These are phyloP conservation scores for Penicillium sp. DNA, from an alignment of 2,329 filamentous ascomycete genomes.

Conservation along the genomic window DNA sequence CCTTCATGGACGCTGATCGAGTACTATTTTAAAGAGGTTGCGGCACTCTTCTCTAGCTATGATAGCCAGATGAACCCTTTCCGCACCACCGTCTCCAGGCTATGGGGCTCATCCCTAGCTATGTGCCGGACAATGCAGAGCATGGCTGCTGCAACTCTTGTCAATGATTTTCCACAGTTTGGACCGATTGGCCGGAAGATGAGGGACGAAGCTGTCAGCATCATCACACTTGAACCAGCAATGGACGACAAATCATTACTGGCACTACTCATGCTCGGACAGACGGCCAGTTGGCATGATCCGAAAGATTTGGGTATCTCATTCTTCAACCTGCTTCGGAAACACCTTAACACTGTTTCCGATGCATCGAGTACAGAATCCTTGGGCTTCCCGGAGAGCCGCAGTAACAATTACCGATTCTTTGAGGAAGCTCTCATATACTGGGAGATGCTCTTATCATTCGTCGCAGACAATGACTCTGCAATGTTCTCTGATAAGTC, in stretches of 20 bases:
- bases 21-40: slow-evolving; percentile 65
- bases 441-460: slow-evolving; percentile 61
- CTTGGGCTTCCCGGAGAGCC: slow-evolving; percentile 14
- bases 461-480: slow-evolving; percentile 48
- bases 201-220: slow-evolving; percentile 54
- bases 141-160: slow-evolving; percentile 63
- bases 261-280: slow-evolving; percentile 59
- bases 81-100: slow-evolving; percentile 56
- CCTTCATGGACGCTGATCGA: slow-evolving; percentile 59
- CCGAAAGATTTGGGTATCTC: slow-evolving; percentile 56
- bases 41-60: slow-evolving; percentile 63
- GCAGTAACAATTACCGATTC: slow-evolving; percentile 51
- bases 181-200: slow-evolving; percentile 51
- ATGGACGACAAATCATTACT: slow-evolving; percentile 57
- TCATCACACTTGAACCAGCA: slow-evolving; percentile 49
- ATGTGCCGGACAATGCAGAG: slow-evolving; percentile 64
- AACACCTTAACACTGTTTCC: slow-evolving; percentile 45
- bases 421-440: slow-evolving; percentile 58
- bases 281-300: slow-evolving; percentile 62
- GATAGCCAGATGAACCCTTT: slow-evolving; percentile 64
- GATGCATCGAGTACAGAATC: slow-evolving; percentile 10
- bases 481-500: slow-evolving; percentile 24
- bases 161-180: slow-evolving; percentile 58
- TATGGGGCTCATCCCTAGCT: slow-evolving; percentile 59
- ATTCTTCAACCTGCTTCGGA: slow-evolving; percentile 47